phyloP scores from a whole-genome alignment of 768 basidiomycete species.

The Cyclocybe aegerita region DNA sequence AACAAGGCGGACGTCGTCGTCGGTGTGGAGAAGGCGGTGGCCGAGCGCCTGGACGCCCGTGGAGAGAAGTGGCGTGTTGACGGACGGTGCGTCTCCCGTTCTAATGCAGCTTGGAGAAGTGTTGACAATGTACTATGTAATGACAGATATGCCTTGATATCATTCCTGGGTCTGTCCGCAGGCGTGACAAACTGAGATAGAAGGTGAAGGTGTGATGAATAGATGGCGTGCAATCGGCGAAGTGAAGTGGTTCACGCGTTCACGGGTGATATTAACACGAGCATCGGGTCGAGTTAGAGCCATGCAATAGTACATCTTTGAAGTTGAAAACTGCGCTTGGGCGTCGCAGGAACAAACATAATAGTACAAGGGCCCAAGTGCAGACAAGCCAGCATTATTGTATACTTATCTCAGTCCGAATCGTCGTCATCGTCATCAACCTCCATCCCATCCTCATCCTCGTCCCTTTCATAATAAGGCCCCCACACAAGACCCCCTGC shows the following conservation, averaged over 20 bases:
- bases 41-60: constrained; percentile 62
- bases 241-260: too few species aligned
- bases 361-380: too few species aligned
- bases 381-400: too few species aligned
- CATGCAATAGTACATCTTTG: too few species aligned
- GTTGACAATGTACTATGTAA: neutral
- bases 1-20: constrained; percentile 96
- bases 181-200: too few species aligned
- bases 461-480: constrained; percentile 6
- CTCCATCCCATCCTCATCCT: constrained; percentile 5
- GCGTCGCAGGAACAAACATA: too few species aligned
- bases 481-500: neutral
- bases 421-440: neutral
- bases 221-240: too few species aligned
- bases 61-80: constrained; percentile 76
- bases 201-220: too few species aligned
- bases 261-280: too few species aligned
- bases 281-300: too few species aligned
- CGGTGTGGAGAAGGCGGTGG: constrained; percentile 69
- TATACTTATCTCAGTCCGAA: neutral
- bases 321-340: too few species aligned
- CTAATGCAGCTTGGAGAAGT: neutral
- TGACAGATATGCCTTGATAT: constrained; percentile 44
- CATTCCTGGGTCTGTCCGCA: too few species aligned
- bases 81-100: constrained; percentile 59